Percentiles rank a stretch among this genome's conserved stretches.
These are phyloP conservation scores for Cordyceps militaris DNA, from an alignment of 2,329 filamentous ascomycete species.

Conservation along the genomic window DNA sequence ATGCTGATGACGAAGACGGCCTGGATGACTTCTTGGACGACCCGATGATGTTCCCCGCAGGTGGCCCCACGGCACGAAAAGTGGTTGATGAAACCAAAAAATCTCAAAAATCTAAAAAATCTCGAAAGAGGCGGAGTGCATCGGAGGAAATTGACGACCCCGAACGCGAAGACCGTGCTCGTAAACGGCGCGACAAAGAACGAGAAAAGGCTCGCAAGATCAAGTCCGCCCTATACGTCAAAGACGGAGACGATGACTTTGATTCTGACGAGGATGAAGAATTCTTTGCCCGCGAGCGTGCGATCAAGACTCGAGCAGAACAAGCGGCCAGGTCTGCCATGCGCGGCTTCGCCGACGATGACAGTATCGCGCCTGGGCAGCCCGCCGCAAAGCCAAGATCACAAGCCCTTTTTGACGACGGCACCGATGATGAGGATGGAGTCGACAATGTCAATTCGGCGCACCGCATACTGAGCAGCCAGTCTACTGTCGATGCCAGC, in stretches of 20 bases:
- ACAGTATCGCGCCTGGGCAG: background rate
- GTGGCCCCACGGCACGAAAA: conserved; percentile 54
- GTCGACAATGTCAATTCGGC: conserved; percentile 19
- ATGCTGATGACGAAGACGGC: conserved; percentile 61
- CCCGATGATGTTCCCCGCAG: conserved; percentile 61
- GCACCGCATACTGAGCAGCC: conserved; percentile 20
- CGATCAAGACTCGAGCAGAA: conserved; percentile 48
- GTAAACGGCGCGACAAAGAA: conserved; percentile 58
- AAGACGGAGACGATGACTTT: conserved; percentile 81
- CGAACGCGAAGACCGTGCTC: conserved; percentile 57
- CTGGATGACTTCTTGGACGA: conserved; percentile 39
- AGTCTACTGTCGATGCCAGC: conserved; percentile 17
- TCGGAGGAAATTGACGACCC: conserved; percentile 48
- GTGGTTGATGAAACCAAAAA: conserved; percentile 50
- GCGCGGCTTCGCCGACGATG: conserved; percentile 12
- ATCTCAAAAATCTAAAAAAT: conserved; percentile 40
- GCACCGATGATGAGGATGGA: conserved; percentile 22
- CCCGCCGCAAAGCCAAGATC: conserved; percentile 24
- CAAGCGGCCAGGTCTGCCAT: conserved; percentile 25
- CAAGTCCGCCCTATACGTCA: conserved; percentile 78
- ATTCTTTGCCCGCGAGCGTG: conserved; percentile 69
- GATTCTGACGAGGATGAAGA: conserved; percentile 62
- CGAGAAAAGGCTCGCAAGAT: conserved; percentile 70
- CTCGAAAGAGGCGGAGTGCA: conserved; percentile 39
- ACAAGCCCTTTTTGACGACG: conserved; percentile 20